Evolutionary conservation across 768 basidiomycete species (phyloP), one percentile per base, ranked within the genome.

Genomic region (Boletus tylopilopsis): DNA sequence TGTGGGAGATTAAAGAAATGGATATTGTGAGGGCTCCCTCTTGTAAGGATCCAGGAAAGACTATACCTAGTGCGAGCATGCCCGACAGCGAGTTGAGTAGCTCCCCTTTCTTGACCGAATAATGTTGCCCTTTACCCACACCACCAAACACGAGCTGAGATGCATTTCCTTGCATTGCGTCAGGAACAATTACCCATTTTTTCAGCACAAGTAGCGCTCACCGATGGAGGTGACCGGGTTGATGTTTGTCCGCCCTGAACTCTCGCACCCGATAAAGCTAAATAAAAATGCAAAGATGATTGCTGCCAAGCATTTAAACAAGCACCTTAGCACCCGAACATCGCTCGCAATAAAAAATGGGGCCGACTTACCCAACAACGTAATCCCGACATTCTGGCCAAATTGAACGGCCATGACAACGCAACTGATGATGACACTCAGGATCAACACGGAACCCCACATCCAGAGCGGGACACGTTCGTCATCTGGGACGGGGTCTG

Each of bases 81-180:
- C 63, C 61, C 11, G 61, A 65, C 19, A 65, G 53, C n/a, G 23
- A 44, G 32, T 60, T 55, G 33, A 63, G 51, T 4, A 60, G 30
- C 12, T 60, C 62, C 6, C 53, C 53, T n/a, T 38, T 35, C 23
- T 52, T 29, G 16, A 58, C 18, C 5, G 61, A 30, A 35, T 54
- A 60, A 10, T 69, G 56, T 4, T 73, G 56, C 18, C 76, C 78
- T 60, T 82, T 82, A 9, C 70, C 71, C 49, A 82, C 72, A 48
- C 82, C 80, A 58, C 83, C 82, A 54, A 85, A 82, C 51, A 85
- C 71, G 50, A 85, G 76, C 60, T 85, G 82, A 5, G 81, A 77
- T 18, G 80, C 80, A 32, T 59, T 64, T 15, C 64, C 68, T 73
- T 30, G 44, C 19, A 11, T 13, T 21, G 34, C 32, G 18, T 53